Percentiles rank a stretch among this genome's conserved stretches.
These are phyloP conservation scores for Amylostereum areolatum DNA, from an alignment of 1,284 basidiomycete species.

Conservation along the genomic window DNA sequence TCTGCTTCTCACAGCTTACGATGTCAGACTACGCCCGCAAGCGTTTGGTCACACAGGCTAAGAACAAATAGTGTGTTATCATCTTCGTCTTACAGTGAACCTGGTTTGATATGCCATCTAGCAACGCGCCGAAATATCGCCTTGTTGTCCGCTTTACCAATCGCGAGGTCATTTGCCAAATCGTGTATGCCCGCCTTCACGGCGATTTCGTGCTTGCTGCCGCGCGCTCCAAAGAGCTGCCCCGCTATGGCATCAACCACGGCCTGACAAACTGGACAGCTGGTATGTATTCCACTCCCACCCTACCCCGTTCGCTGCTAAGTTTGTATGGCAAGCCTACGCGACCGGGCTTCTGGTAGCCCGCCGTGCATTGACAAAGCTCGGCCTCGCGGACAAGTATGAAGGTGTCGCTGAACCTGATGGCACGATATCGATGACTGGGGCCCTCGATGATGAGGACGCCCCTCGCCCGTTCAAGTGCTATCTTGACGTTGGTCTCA, in stretches of 20 bases:
- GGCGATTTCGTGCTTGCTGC: conserved; percentile 92
- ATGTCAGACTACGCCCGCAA: conserved; percentile 90
- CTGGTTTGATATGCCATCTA: conserved; percentile 9
- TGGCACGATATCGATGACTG: conserved; percentile 79
- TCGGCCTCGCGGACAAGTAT: conserved; percentile 98
- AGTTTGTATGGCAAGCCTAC: conserved; percentile 57
- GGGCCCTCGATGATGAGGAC: conserved; percentile 86
- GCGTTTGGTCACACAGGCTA: conserved; percentile 94
- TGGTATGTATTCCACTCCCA: conserved; percentile 36
- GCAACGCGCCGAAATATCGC: conserved; percentile 97
- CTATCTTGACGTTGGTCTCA: conserved; percentile 98
- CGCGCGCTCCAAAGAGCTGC: conserved; percentile 89
- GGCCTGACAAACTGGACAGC: conserved; percentile 99
- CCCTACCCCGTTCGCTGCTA: background rate
- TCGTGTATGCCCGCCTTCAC: conserved; percentile 95
- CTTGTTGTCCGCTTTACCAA: conserved; percentile 98
- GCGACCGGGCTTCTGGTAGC: conserved; percentile 96
- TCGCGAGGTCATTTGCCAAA: conserved; percentile 87
- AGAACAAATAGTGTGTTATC: conserved; percentile 93
- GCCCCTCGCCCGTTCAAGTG: conserved; percentile 98
- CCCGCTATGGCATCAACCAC: conserved; percentile 95
- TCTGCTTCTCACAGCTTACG: background rate
- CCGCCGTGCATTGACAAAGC: conserved; percentile 91
- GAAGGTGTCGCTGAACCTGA: conserved; percentile 93
- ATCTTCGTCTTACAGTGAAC: background rate